Percentiles rank a stretch among this genome's conserved stretches.
Evolutionary conservation across 2,329 filamentous ascomycete genomes (phyloP).

Genomic region (Aspergillus proliferans): DNA sequence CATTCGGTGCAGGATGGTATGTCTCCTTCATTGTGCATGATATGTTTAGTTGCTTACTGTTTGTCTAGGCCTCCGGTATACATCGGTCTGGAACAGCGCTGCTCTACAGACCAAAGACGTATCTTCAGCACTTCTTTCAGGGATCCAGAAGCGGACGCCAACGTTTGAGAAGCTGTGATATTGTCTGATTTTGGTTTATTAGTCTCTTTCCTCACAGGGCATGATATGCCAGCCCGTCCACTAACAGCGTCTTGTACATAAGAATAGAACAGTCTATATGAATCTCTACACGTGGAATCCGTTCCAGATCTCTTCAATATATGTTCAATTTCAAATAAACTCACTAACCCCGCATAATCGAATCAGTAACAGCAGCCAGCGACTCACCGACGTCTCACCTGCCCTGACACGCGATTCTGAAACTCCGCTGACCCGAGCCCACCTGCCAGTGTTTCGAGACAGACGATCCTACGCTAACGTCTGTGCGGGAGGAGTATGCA

Average conservation of each 20-base stretch:
- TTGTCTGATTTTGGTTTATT: no score
- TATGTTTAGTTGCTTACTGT: neutral
- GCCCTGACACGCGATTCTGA: neutral
- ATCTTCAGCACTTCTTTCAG: constrained; percentile 64
- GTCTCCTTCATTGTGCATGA: constrained; percentile 22
- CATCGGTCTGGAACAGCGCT: constrained; percentile 77
- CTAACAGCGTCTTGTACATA: no score
- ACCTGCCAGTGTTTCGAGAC: neutral
- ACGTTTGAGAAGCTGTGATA: constrained; percentile 74
- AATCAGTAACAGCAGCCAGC: neutral
- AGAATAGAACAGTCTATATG: no score
- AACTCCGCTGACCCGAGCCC: neutral
- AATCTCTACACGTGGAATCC: no score
- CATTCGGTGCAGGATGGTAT: constrained; percentile 68
- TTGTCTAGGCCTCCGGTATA: constrained; percentile 64
- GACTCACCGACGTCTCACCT: neutral
- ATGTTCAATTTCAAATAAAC: neutral
- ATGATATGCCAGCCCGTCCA: no score
- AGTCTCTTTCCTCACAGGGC: no score
- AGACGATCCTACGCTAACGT: no score
- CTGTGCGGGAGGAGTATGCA: no score
- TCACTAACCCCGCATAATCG: neutral
- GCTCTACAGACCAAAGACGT: constrained; percentile 78
- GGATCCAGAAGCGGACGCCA: constrained; percentile 70
- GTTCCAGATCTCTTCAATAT: no score